Evolutionary conservation across 805 yeast species (phyloP), one percentile per base, ranked within the genome.

Genomic region (Zygoascus tannicola): DNA sequence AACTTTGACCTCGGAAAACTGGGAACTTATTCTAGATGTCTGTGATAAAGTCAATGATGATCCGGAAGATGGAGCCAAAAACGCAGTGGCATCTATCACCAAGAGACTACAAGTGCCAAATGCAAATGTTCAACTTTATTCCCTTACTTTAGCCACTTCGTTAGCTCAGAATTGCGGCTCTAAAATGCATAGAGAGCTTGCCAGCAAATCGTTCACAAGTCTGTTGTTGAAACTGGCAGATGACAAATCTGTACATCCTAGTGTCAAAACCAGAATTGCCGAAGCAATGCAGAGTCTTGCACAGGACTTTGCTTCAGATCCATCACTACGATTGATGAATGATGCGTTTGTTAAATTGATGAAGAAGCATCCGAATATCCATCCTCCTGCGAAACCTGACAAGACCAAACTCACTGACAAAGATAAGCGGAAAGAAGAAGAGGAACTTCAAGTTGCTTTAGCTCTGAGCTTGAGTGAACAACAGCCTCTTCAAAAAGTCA

Each of bases 81-180:
- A 66, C 20, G 72, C 75, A 4, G 67, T 80, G 19, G 54, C 62
- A 19, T 59, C 74, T 1, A 58, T 81, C 15, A 65, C 67, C 45
- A 62, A 66, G 32, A 70, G 81, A 41, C 62, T 82, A 21, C 63
- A 63, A 22, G 67, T 68, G 32, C 63, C 66, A 22, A 80, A 79
- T 54, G 88, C 84, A 18, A 83, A 82, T 57, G 77, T 79, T 2
- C 73, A 80, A 34, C 59, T 83, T 41, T 69, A 84, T 56, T 63
- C 82, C 0, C 56, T 83, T 40, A 65, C 69, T 7, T 56, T 68
- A 36, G 54, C 80, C 18, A 71, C 73, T 22, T 75, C 86, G 4
- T 55, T 83, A 22, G 85, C 86, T 2, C 86, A 81, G 57, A 83
- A 82, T 59, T 81, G 90, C 60, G 88, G 88, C 2, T 75, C 85